These are phyloP conservation scores for Manihot esculenta DNA, from an alignment of 441 rosid genomes.

Conservation along the genomic window DNA sequence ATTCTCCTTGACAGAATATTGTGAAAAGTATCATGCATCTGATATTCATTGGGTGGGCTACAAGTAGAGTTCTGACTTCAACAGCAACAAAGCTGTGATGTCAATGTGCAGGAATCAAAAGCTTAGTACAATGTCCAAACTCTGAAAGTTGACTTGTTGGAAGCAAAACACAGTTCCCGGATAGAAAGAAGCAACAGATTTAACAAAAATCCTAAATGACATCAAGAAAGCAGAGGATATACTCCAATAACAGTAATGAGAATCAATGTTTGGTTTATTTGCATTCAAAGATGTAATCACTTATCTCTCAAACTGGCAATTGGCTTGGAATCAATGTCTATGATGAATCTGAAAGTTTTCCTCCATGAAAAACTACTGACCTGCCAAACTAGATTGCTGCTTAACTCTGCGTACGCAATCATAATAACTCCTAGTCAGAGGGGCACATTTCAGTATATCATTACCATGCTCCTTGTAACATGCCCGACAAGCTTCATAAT, in stretches of 20 bases:
- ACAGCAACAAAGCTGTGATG: neutral
- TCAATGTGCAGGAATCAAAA: neutral
- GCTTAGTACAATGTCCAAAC: neutral
- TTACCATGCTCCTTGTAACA: conserved; percentile 71
- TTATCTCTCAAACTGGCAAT: conserved; percentile 23
- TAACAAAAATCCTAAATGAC: conserved; percentile 6
- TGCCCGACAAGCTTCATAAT: conserved; percentile 60
- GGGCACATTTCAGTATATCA: conserved; percentile 63
- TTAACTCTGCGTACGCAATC: conserved; percentile 69
- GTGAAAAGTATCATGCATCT: neutral
- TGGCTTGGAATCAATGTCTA: conserved; percentile 29
- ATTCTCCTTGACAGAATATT: neutral
- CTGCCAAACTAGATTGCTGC: conserved; percentile 45
- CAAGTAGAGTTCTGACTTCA: neutral
- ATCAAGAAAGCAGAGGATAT: neutral
- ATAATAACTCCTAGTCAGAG: conserved; percentile 50
- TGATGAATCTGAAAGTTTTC: neutral
- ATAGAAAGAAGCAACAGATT: neutral
- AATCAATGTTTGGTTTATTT: conserved; percentile 31
- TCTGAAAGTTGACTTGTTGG: neutral
- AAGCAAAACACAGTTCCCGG: neutral
- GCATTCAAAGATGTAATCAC: conserved; percentile 21
- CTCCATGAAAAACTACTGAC: conserved; percentile 28
- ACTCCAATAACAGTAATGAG: neutral
- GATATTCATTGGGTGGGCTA: neutral